phyloP scores from a whole-genome alignment of 2,329 filamentous ascomycete genomes.

The Fusarium denticulatum region DNA sequence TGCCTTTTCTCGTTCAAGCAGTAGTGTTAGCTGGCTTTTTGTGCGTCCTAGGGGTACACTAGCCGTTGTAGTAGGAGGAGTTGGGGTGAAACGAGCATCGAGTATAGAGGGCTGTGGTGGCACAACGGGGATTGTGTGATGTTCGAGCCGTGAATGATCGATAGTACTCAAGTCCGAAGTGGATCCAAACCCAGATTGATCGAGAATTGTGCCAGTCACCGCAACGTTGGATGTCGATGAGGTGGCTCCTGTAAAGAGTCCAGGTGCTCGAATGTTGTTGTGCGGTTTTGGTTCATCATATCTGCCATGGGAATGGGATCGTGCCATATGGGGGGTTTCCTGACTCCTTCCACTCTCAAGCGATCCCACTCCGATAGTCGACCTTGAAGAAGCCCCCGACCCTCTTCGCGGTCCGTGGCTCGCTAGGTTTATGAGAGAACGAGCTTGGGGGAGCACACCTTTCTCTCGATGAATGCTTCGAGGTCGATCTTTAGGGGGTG shows the following conservation, averaged over 20 bases:
- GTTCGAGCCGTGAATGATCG: slow-evolving; percentile 28
- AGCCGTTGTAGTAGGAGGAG: slow-evolving; percentile 57
- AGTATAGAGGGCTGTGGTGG: slow-evolving; percentile 42
- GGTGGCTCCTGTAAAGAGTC: slow-evolving; percentile 49
- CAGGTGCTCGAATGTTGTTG: slow-evolving; percentile 32
- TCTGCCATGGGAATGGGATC: slow-evolving; percentile 48
- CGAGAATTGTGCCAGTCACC: slow-evolving; percentile 57
- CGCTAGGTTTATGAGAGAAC: slow-evolving; percentile 39
- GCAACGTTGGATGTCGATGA: slow-evolving; percentile 55
- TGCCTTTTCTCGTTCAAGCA: slow-evolving; percentile 64
- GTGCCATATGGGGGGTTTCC: slow-evolving; percentile 43
- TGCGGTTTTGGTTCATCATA: slow-evolving; percentile 36
- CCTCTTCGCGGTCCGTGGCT: slow-evolving; percentile 33
- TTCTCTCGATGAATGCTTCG: slow-evolving; percentile 22
- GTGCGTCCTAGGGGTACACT: slow-evolving; percentile 64
- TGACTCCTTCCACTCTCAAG: slow-evolving; percentile 32
- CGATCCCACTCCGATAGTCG: slow-evolving; percentile 37
- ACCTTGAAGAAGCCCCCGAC: slow-evolving; percentile 37
- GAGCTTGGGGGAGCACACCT: slow-evolving; percentile 34
- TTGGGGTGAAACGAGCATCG: slow-evolving; percentile 58
- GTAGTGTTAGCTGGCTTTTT: slow-evolving; percentile 68
- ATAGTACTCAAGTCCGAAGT: slow-evolving; percentile 43
- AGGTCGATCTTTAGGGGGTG: slow-evolving; percentile 14
- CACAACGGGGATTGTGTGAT: slow-evolving; percentile 40
- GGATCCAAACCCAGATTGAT: slow-evolving; percentile 48